A percentile compares a stretch with the other conserved stretches of the same genome.
These are phyloP conservation scores for Suillus subluteus DNA, from an alignment of 768 basidiomycete species.

Conservation along the genomic window DNA sequence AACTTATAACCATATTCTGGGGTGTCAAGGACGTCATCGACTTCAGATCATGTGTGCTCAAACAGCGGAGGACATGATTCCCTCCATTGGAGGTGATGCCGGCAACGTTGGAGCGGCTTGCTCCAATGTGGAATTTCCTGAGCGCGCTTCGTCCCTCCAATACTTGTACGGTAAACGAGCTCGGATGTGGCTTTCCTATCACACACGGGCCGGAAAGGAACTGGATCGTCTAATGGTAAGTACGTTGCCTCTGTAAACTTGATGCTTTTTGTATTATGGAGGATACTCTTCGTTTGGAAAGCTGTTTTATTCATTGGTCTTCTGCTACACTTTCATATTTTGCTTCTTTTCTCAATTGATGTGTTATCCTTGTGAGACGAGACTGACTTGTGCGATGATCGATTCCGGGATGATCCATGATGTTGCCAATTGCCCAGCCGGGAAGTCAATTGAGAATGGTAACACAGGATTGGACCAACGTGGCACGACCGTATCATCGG, in stretches of 20 bases:
- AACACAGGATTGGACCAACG: neutral
- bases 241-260: conserved; percentile 11
- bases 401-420: conserved; percentile 3
- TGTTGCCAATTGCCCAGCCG: neutral
- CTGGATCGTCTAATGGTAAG: conserved; percentile 31
- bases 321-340: conserved; percentile 2
- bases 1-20: conserved; percentile 65
- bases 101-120: neutral
- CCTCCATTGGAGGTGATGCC: no score
- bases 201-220: conserved; percentile 35
- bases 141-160: conserved; percentile 24
- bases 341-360: conserved; percentile 8
- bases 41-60: neutral
- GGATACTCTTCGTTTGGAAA: neutral
- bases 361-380: neutral
- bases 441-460: neutral
- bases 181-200: conserved; percentile 32
- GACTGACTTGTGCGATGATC: conserved; percentile 4
- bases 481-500: neutral
- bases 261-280: conserved; percentile 13
- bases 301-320: neutral
- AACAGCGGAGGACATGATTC: no score
- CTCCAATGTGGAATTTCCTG: neutral
- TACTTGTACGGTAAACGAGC: conserved; percentile 35
- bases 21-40: conserved; percentile 29